Evolutionary conservation across 1,284 basidiomycete species (phyloP), one percentile per base, ranked within the genome.

Genomic region (Ceratobasidium sp.): DNA sequence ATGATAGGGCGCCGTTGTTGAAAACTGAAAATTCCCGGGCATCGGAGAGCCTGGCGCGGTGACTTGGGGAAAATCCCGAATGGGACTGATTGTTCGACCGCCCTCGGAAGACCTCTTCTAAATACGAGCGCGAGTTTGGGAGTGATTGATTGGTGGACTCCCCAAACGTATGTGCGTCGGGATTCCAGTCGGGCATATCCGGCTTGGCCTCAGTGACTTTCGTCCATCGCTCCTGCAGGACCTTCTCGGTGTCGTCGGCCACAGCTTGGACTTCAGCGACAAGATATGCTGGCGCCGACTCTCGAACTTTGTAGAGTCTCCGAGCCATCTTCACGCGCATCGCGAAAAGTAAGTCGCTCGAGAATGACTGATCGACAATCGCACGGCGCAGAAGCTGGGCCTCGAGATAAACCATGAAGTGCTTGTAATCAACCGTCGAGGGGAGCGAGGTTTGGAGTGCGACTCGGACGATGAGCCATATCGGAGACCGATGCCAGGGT

Each of bases 391-490:
- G 79, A 6, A 87, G 75, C 8, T 76, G 57, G 3, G 83, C 79
- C 76, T 86, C 80, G 36, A 86, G 78, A 66, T 82, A 86, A 1
- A 83, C 66, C 78, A 88, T 84, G 78, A 89, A 89, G 0, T 60
- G 27, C 75, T 89, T 89, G 81, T 88, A 89, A n/a, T 69, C 77
- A 33, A 54, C 57, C 19, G 72, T 41, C 8, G 29, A 27, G 2
- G 57, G 41, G 8, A 87, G 79, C 0, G 84, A 80, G 0, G 84
- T 85, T 74, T 89, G 87, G 2, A 88, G 75, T 0, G 83, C 81
- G 1, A 88, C 84, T 9, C 85, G 84, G 45, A 87, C 79, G n/a
- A 86, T 77, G 4, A 86, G 82, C 85, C 85, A 87, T 1, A 86
- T 76, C 0, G 85, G 80, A 3, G 85, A 85, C 19, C 87, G 81